Evolutionary conservation across 768 basidiomycete genomes (phyloP).

Genomic region (Kwoniella shandongensis): DNA sequence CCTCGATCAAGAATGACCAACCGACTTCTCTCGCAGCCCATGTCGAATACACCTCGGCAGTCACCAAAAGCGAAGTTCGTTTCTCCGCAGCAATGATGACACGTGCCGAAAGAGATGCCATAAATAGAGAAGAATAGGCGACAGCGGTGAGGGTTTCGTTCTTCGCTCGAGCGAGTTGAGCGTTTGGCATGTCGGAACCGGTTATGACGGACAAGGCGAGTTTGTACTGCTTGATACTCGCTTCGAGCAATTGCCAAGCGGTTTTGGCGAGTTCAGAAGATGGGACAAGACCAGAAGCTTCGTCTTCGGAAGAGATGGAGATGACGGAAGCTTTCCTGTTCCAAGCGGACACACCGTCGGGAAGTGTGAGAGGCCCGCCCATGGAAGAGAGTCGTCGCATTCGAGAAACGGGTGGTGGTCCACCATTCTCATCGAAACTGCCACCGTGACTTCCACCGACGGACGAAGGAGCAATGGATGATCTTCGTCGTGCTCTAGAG

Average conservation of each 20-base stretch:
- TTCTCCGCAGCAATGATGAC: conserved; percentile 44
- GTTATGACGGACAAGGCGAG: conserved; percentile 45
- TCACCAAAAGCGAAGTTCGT: conserved; percentile 43
- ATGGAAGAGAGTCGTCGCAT: conserved; percentile 37
- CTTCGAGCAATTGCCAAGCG: conserved; percentile 49
- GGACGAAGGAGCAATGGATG: conserved; percentile 9
- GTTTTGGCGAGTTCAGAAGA: conserved; percentile 43
- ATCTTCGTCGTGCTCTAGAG: conserved; percentile 8
- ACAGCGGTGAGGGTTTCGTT: conserved; percentile 44
- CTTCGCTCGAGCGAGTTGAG: conserved; percentile 41
- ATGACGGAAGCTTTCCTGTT: conserved; percentile 49
- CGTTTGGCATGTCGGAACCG: conserved; percentile 33
- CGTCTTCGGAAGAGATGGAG: conserved; percentile 35
- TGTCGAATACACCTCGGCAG: conserved; percentile 51
- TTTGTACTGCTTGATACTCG: conserved; percentile 50
- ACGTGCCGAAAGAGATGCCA: conserved; percentile 43
- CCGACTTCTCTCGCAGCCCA: conserved; percentile 54
- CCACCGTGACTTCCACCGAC: background rate
- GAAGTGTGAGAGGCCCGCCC: conserved; percentile 31
- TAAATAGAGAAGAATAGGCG: conserved; percentile 46
- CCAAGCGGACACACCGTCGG: conserved; percentile 49
- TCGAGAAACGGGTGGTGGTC: conserved; percentile 10
- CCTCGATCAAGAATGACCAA: conserved; percentile 52
- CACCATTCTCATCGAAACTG: background rate
- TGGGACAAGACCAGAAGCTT: conserved; percentile 26